A percentile compares a stretch with the other conserved stretches of the same genome.
Conservation (phyloP, 176 grass and related monocot genomes). For the Raddia distichophylla region DNA sequence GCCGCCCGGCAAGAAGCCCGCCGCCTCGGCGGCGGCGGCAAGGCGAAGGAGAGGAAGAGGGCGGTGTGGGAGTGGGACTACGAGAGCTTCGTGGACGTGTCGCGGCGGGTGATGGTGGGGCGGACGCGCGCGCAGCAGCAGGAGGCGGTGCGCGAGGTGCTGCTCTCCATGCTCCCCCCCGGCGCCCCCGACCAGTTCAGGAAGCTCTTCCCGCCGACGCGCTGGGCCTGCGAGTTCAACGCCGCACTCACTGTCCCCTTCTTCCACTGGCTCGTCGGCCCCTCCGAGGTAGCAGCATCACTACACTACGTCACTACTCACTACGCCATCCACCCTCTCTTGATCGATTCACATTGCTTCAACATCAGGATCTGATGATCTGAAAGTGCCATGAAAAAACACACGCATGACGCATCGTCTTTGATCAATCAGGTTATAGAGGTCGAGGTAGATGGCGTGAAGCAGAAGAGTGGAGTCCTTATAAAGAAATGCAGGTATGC, state of each 20-base stretch:
- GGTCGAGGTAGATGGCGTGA: constrained; percentile 74
- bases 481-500: constrained; percentile 81
- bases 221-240: constrained; percentile 94
- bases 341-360: not conserved
- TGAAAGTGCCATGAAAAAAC: not conserved
- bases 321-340: no score
- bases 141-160: constrained; percentile 82
- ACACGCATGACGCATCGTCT: not conserved
- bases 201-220: constrained; percentile 76
- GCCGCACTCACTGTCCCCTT: constrained; percentile 86
- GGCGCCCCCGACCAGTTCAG: constrained; percentile 81
- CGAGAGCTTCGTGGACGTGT: constrained; percentile 92
- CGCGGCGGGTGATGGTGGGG: constrained; percentile 74
- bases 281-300: constrained; percentile 55
- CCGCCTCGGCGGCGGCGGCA: not conserved
- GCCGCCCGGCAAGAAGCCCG: not conserved
- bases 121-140: constrained; percentile 79
- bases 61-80: constrained; percentile 88
- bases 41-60: constrained; percentile 16
- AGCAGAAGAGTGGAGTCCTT: constrained; percentile 73
- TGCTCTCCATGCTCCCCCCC: constrained; percentile 85
- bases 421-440: constrained; percentile 50
- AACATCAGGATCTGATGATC: not conserved
- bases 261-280: constrained; percentile 93
- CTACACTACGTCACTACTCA: no score